phyloP scores from a whole-genome alignment of 2,329 filamentous ascomycete species.

The Sarocladium oryzae region DNA sequence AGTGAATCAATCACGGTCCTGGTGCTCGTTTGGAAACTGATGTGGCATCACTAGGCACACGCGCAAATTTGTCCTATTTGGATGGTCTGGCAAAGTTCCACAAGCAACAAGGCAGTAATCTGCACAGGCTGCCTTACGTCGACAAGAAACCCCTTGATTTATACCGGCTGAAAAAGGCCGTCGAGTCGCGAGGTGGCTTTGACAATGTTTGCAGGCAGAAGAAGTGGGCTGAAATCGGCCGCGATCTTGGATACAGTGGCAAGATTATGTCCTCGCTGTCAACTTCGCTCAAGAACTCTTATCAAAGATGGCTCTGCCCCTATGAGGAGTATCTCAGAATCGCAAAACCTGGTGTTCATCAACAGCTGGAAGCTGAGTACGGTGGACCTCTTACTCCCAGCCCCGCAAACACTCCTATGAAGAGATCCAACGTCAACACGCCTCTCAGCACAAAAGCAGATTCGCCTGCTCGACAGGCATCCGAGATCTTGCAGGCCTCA shows the following conservation, averaged over 20 bases:
- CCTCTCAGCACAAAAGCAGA: slow-evolving; percentile 53
- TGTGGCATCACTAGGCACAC: slow-evolving; percentile 58
- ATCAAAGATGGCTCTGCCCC: slow-evolving; percentile 91
- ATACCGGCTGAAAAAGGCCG: slow-evolving; percentile 93
- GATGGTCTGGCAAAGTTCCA: slow-evolving; percentile 95
- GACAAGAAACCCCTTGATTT: slow-evolving; percentile 96
- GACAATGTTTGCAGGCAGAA: slow-evolving; percentile 95
- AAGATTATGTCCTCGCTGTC: slow-evolving; percentile 99
- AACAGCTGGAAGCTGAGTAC: slow-evolving; percentile 88
- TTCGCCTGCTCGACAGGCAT: slow-evolving; percentile 58
- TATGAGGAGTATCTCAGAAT: slow-evolving; percentile 91
- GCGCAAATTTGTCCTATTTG: slow-evolving; percentile 91
- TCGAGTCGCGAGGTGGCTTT: slow-evolving; percentile 90
- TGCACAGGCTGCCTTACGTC: slow-evolving; percentile 91
- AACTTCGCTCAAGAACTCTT: slow-evolving; percentile 96
- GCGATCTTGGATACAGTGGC: slow-evolving; percentile 93
- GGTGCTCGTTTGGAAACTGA: slow-evolving; percentile 24
- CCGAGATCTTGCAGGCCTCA: slow-evolving; percentile 44
- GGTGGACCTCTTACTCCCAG: slow-evolving; percentile 84
- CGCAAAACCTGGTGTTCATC: slow-evolving; percentile 93
- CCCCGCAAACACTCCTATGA: slow-evolving; percentile 63
- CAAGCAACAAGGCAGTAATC: slow-evolving; percentile 89
- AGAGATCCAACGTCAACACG: slow-evolving; percentile 54
- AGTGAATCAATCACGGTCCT: slow-evolving; percentile 30
- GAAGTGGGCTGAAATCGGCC: slow-evolving; percentile 98